Base-by-base conservation (phyloP, 1,284 basidiomycete genomes). In the Trichosporon ovoides region DNA sequence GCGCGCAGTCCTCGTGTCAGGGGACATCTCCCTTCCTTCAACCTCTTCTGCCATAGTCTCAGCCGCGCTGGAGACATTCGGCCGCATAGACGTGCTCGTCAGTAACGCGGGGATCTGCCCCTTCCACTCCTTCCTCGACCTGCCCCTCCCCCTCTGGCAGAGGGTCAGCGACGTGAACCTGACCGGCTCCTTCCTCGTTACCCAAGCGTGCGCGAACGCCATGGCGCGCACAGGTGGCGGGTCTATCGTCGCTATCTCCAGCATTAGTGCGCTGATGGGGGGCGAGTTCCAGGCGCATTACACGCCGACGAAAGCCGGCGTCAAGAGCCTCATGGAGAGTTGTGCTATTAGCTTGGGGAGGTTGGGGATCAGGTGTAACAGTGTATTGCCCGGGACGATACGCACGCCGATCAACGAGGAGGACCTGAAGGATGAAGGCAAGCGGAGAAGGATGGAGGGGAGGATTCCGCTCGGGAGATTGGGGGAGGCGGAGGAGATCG, bases 51-150 rank as follows among this genome's bases (percentile, higher is more conserved):
- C 82, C 72, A 84, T 89, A 56, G 85, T 88, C 2, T 72, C 80
- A 24, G 79, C 74, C 12, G 84, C 85, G 3, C 80, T 86, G 0
- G 70, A 79, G 12, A 72, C 79, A 0, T 89, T 88, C 67, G 82
- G 83, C 1, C 80, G 87, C 19, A 85, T 89, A 65, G 87, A 88
- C 80, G 81, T 83, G 6, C 79, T 84, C 16, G 80, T 83, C 66
- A 87, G 85, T 63, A 89, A 89, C 75, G 87, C 87, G 20, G 87
- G 88, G 10, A 89, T 89, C 60, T 90, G 89, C 69, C 87, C 87
- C 0, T 89, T 90, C 74, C 83, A 86, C 58, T 83, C 87, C 40
- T 89, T 90, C 73, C 78, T 90, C 65, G 83, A 83, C n/a, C 86
- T 89, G 83, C 84, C 87, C 3, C 80, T 83, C 58, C 79, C 82